A percentile compares a stretch with the other conserved stretches of the same genome.
Evolutionary conservation across 257 asterid species (phyloP).

Genomic region (Coffea canephora): DNA sequence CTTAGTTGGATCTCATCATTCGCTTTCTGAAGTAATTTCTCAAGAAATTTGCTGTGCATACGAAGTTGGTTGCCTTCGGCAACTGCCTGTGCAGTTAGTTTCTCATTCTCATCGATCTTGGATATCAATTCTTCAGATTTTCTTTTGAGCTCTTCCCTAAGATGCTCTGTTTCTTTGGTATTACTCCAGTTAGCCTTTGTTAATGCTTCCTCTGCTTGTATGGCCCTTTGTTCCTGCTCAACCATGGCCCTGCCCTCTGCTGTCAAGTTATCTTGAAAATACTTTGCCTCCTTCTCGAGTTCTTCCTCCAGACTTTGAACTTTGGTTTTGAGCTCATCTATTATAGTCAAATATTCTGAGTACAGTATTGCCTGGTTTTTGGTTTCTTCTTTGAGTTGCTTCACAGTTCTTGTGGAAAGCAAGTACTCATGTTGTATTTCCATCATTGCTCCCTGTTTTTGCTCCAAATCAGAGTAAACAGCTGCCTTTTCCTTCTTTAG

Average conservation of each 20-base stretch:
- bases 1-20: constrained; percentile 43
- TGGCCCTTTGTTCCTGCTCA: constrained; percentile 77
- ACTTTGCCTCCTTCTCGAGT: constrained; percentile 53
- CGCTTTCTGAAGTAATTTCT: constrained; percentile 58
- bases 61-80: constrained; percentile 57
- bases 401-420: constrained; percentile 47
- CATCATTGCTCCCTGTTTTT: constrained; percentile 40
- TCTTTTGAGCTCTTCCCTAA: constrained; percentile 63
- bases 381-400: constrained; percentile 33
- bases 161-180: constrained; percentile 52
- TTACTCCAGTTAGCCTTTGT: constrained; percentile 50
- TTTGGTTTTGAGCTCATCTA: constrained; percentile 42
- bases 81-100: constrained; percentile 48
- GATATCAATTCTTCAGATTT: constrained; percentile 60
- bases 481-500: constrained; percentile 54
- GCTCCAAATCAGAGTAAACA: constrained; percentile 42
- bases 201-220: constrained; percentile 72
- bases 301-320: constrained; percentile 65
- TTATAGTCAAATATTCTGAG: constrained; percentile 28
- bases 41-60: constrained; percentile 50
- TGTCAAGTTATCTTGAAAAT: constrained; percentile 55
- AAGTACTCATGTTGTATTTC: constrained; percentile 48
- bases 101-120: constrained; percentile 60
- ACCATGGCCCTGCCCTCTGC: constrained; percentile 45
- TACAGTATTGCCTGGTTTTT: constrained; percentile 17